Conservation (phyloP, 139 green algal species). For the Haematococcus lacustris region DNA sequence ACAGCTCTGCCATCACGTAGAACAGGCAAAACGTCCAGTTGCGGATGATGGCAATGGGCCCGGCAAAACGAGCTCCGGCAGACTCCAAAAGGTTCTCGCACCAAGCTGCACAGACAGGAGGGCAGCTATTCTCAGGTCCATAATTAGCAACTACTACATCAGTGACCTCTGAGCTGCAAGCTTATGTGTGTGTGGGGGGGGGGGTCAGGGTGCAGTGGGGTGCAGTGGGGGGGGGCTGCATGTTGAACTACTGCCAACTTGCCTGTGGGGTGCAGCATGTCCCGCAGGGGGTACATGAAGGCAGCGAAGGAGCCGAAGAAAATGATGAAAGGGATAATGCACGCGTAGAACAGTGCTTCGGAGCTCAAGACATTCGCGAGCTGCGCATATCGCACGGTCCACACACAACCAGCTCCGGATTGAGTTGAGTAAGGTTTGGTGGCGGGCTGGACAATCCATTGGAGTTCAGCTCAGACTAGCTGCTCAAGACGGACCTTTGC, state of each 20-base stretch:
- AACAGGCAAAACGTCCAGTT: slow-evolving; percentile 99
- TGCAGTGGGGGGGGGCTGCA: too few species aligned
- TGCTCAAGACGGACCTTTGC: slow-evolving; percentile 57
- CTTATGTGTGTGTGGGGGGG: too few species aligned
- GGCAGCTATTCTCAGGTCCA: too few species aligned
- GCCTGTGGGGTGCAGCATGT: slow-evolving; percentile 86
- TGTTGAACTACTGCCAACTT: too few species aligned
- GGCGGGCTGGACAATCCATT: too few species aligned
- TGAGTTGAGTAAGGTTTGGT: too few species aligned
- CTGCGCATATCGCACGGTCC: too few species aligned
- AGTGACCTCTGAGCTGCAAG: too few species aligned
- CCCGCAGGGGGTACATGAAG: slow-evolving; percentile 89
- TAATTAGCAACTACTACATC: too few species aligned
- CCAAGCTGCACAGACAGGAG: slow-evolving; percentile 63
- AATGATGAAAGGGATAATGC: slow-evolving; percentile 96
- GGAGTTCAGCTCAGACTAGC: too few species aligned
- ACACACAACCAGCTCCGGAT: too few species aligned
- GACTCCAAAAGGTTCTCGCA: slow-evolving; percentile 68
- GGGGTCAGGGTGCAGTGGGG: too few species aligned
- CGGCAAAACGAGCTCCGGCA: slow-evolving; percentile 73
- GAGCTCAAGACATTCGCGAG: slow-evolving; percentile 83
- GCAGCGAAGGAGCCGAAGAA: slow-evolving; percentile 97
- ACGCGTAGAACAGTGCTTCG: slow-evolving; percentile 94
- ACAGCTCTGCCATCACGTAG: slow-evolving; percentile 99
- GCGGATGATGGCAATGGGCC: slow-evolving; percentile 94